Evolutionary conservation across 2,329 filamentous ascomycete genomes (phyloP).

Genomic region (Trichoderma polysporum): DNA sequence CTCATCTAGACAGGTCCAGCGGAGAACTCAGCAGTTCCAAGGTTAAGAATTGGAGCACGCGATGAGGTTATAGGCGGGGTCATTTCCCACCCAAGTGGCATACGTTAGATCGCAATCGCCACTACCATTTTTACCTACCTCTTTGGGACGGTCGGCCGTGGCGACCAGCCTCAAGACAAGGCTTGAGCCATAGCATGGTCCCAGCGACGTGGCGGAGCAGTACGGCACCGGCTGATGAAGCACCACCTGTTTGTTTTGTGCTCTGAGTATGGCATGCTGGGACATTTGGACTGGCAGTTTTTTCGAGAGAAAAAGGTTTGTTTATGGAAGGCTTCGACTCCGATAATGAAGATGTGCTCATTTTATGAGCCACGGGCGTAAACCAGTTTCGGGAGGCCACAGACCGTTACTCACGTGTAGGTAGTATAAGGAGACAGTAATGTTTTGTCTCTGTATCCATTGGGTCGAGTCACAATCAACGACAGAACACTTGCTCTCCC

Average conservation of each 20-base stretch:
- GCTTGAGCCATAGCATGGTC: neutral
- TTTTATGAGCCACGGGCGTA: neutral
- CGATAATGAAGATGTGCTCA: neutral
- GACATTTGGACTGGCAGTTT: too few relatives aligned
- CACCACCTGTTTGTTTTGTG: neutral
- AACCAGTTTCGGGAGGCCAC: neutral
- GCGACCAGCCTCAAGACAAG: neutral
- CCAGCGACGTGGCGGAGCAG: neutral
- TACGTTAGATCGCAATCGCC: constrained; percentile 10
- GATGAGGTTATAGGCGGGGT: constrained; percentile 4
- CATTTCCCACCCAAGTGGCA: neutral
- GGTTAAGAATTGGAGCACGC: neutral
- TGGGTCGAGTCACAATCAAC: neutral
- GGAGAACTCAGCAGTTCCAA: neutral
- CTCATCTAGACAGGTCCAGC: neutral
- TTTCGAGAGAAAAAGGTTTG: neutral
- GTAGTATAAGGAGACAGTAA: neutral
- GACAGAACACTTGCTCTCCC: neutral
- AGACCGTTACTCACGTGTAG: neutral
- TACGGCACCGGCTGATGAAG: neutral
- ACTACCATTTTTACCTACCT: constrained; percentile 5
- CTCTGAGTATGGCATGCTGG: neutral
- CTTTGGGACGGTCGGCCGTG: constrained; percentile 11
- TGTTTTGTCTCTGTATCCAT: neutral
- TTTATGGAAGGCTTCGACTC: neutral